Base-by-base conservation (phyloP, 2,329 filamentous ascomycete species). In the Rhynchosporium secalis region DNA sequence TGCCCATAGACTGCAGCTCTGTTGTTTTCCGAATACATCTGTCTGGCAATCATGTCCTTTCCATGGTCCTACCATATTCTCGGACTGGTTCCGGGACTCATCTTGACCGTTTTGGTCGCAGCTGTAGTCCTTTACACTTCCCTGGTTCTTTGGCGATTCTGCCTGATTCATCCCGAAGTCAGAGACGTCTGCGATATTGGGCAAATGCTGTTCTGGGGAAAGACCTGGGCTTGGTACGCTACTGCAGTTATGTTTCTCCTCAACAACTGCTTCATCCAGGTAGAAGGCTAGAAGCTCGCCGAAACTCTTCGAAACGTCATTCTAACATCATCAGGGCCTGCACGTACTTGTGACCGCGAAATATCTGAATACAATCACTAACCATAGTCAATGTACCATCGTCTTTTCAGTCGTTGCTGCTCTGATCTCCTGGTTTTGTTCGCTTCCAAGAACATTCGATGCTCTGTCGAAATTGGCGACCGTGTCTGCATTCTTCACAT, bases 11-110 rank as follows among this genome's bases (percentile, higher is more conserved):
- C 93, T 58, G 92, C 93, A 0, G 92, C 89, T 1, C 76, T 96
- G 69, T 85, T 97, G 57, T 96, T 97, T 77, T 95, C 91, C 56
- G 93, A 97, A 79, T 97, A 97, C 75, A 97, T 97, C 63, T 96
- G 92, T 75, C 78, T 97, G 76, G 81, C 85, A 62, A 96, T 96
- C 73, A 96, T 97, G 92, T 96, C 91, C 56, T 97, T 97, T 70
- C 93, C 93, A 0, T 96, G 90, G 83, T 96, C 92, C 0, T 97
- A 97, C 76, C 91, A 91, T 48, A 79, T 94, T 33, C 83, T 97
- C 7, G 93, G 93, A 7, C 82, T 97, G 15, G 91, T 96, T 0
- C 92, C 93, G 0, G 92, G 90, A 29, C 76, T 97, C 8, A 94
- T 96, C 65, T 74, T 96, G 73, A 96, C 93, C 0, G 81, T 90